These are phyloP conservation scores for Arctium lappa DNA, from an alignment of 129 eudicot species.

Conservation along the genomic window DNA sequence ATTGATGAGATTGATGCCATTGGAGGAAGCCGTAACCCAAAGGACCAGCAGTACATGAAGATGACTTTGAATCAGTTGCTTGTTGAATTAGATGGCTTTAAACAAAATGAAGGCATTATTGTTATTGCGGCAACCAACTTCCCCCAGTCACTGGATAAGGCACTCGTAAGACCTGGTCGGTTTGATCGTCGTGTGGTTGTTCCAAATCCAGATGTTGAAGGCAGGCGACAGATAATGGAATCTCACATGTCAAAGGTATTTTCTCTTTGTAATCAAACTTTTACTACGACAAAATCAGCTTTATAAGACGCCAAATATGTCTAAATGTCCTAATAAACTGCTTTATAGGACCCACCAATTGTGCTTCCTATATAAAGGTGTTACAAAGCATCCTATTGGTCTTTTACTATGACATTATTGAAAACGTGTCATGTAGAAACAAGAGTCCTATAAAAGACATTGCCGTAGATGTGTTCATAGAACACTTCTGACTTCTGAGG, in stretches of 20 bases:
- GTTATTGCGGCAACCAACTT: slow-evolving; percentile 97
- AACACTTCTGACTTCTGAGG: too few species aligned
- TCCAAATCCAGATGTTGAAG: slow-evolving; percentile 98
- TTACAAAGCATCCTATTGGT: too few species aligned
- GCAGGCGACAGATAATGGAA: slow-evolving; percentile 94
- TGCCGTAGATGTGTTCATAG: too few species aligned
- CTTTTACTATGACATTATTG: too few species aligned
- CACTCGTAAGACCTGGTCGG: slow-evolving; percentile 92
- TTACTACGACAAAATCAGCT: not conserved
- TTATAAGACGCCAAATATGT: not conserved
- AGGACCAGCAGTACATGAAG: slow-evolving; percentile 96
- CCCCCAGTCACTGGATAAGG: slow-evolving; percentile 89
- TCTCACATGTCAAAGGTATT: slow-evolving; percentile 92
- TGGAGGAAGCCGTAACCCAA: slow-evolving; percentile 95
- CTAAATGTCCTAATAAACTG: not conserved
- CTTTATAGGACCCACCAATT: too few species aligned
- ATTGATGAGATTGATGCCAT: slow-evolving; percentile 98
- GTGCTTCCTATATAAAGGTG: too few species aligned
- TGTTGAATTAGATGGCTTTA: slow-evolving; percentile 94
- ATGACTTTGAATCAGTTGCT: slow-evolving; percentile 94
- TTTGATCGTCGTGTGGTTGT: slow-evolving; percentile 93
- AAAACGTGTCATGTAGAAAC: too few species aligned
- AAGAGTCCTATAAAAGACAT: too few species aligned
- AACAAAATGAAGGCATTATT: slow-evolving; percentile 92
- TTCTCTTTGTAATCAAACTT: not conserved